A percentile compares a stretch with the other conserved stretches of the same genome.
phyloP scores from a whole-genome alignment of 306 rosid species.

The Cucurbita pepo region DNA sequence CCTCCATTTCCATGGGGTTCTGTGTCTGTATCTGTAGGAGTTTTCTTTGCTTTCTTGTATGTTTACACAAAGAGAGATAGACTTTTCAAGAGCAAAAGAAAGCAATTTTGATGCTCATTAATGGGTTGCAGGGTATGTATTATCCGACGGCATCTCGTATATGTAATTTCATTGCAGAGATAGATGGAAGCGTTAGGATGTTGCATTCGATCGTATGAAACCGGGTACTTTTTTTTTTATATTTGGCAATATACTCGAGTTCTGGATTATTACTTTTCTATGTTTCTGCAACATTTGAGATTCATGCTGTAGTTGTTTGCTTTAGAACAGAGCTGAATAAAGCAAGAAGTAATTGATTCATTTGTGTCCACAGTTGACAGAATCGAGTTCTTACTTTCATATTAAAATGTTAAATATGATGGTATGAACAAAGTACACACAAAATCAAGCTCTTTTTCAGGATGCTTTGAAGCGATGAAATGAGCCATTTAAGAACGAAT shows the following conservation, averaged over 20 bases:
- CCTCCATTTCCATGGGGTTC: constrained; percentile 79
- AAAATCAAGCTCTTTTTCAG: neutral
- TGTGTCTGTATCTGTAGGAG: constrained; percentile 24
- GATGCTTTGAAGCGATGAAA: constrained; percentile 1
- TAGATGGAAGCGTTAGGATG: constrained; percentile 17
- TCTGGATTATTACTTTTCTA: neutral
- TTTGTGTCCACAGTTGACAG: neutral
- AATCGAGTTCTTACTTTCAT: neutral
- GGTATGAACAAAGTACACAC: neutral
- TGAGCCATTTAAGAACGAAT: constrained; percentile 18
- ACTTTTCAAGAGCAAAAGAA: constrained; percentile 73
- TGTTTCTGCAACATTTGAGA: neutral
- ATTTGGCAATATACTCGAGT: constrained; percentile 4
- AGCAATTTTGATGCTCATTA: constrained; percentile 57
- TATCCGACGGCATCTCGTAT: constrained; percentile 24
- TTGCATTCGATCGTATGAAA: constrained; percentile 16
- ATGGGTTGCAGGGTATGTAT: constrained; percentile 31
- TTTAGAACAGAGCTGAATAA: neutral
- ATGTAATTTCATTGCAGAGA: constrained; percentile 40
- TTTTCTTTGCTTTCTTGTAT: constrained; percentile 47
- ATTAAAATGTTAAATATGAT: neutral
- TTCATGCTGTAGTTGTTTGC: neutral
- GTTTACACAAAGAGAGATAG: constrained; percentile 45
- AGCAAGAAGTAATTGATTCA: neutral
- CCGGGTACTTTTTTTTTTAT: constrained; percentile 10